phyloP scores from a whole-genome alignment of 441 rosid genomes.

The Brassica hybrid region DNA sequence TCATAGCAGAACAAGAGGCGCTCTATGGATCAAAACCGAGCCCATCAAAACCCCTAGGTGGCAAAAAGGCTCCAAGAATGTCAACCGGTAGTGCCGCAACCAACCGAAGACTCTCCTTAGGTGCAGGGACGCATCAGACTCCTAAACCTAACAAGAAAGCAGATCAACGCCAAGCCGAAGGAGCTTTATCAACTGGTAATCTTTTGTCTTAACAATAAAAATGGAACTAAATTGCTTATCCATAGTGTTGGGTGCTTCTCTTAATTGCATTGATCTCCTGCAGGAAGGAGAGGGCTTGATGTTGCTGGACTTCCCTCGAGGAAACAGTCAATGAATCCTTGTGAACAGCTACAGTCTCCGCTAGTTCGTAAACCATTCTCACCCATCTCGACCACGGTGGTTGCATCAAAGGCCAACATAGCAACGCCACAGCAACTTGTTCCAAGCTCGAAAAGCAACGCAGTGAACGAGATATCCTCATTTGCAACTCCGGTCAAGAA shows the following conservation, averaged over 20 bases:
- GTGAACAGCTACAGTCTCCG: slow-evolving; percentile 69
- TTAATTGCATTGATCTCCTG: not conserved
- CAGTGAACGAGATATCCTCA: not conserved
- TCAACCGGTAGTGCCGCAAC: slow-evolving; percentile 69
- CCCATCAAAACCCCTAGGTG: slow-evolving; percentile 69
- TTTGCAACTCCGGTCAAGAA: slow-evolving; percentile 59
- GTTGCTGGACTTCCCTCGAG: slow-evolving; percentile 62
- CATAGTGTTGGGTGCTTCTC: not conserved
- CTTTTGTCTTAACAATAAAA: not conserved
- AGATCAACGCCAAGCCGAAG: slow-evolving; percentile 56
- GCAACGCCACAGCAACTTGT: slow-evolving; percentile 36
- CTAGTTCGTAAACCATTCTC: slow-evolving; percentile 88
- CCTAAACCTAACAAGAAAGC: slow-evolving; percentile 65
- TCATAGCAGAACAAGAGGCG: slow-evolving; percentile 83
- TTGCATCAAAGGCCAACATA: slow-evolving; percentile 58
- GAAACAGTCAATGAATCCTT: slow-evolving; percentile 59
- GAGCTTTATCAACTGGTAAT: slow-evolving; percentile 68
- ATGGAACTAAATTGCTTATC: slow-evolving; percentile 14
- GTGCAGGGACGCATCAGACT: slow-evolving; percentile 63
- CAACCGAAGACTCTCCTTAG: slow-evolving; percentile 67
- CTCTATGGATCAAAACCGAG: slow-evolving; percentile 74
- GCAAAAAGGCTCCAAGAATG: slow-evolving; percentile 69
- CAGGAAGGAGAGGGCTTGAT: slow-evolving; percentile 81
- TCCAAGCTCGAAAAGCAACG: too few relatives aligned
- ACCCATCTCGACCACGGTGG: slow-evolving; percentile 60